phyloP scores from a whole-genome alignment of 306 rosid genomes.

The Urtica urens region DNA sequence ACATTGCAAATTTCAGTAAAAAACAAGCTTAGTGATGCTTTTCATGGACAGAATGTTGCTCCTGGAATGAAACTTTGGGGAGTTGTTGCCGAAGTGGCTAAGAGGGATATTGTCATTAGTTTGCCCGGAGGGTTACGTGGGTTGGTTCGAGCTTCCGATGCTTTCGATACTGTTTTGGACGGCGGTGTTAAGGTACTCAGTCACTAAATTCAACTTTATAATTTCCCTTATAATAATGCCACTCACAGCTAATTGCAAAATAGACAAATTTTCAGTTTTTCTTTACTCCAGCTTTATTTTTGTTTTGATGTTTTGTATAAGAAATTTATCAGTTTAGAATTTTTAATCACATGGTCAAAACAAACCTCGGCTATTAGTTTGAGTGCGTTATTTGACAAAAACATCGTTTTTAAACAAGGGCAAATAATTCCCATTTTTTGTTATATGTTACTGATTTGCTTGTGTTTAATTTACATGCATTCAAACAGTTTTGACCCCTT shows the following conservation, averaged over 20 bases:
- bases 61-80: slow-evolving; percentile 96
- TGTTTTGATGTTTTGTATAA: no score
- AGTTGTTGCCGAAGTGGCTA: slow-evolving; percentile 82
- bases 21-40: slow-evolving; percentile 2
- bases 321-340: no score
- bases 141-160: slow-evolving; percentile 68
- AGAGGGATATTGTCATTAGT: slow-evolving; percentile 71
- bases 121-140: slow-evolving; percentile 93
- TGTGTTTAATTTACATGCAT: no score
- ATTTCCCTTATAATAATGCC: background rate
- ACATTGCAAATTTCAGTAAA: background rate
- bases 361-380: no score
- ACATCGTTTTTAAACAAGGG: no score
- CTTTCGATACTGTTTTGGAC: slow-evolving; percentile 48
- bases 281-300: no score
- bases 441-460: no score
- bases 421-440: no score
- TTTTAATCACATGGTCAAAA: no score
- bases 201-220: background rate
- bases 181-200: slow-evolving; percentile 37
- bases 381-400: no score
- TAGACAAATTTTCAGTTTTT: no score
- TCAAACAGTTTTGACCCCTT: no score
- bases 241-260: background rate
- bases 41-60: slow-evolving; percentile 44